phyloP scores from a whole-genome alignment of 2,329 filamentous ascomycete genomes.

The Pyrenophora teres region DNA sequence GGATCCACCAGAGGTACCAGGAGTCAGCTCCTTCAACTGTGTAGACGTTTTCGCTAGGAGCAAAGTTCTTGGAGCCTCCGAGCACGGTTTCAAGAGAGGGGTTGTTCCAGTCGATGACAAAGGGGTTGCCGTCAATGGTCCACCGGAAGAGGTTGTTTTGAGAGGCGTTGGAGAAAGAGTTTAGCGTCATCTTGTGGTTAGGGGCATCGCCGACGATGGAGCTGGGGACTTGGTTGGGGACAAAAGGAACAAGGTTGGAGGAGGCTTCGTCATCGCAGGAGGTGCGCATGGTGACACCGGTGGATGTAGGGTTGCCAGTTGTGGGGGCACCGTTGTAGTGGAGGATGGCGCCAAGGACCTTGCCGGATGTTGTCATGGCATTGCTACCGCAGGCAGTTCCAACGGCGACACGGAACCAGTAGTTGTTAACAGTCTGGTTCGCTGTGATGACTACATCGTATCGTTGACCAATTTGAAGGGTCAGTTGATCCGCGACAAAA shows the following conservation, averaged over 20 bases:
- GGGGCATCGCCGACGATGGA: constrained; percentile 32
- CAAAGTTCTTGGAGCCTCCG: constrained; percentile 32
- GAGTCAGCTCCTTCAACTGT: constrained; percentile 27
- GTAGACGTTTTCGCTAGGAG: constrained; percentile 35
- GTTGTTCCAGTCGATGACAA: constrained; percentile 49
- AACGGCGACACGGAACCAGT: constrained; percentile 53
- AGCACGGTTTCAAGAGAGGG: constrained; percentile 54
- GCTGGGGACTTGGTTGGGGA: constrained; percentile 47
- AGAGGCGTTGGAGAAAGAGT: constrained; percentile 35
- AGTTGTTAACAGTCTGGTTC: constrained; percentile 51
- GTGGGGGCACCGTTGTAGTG: constrained; percentile 44
- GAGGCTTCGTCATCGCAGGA: constrained; percentile 47
- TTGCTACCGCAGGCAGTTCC: constrained; percentile 42
- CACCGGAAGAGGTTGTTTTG: constrained; percentile 50
- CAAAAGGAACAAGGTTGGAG: constrained; percentile 45
- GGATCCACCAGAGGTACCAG: constrained; percentile 57
- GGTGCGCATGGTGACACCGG: constrained; percentile 37
- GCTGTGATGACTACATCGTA: constrained; percentile 55
- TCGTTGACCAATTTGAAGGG: constrained; percentile 45
- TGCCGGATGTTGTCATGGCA: constrained; percentile 31
- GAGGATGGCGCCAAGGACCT: constrained; percentile 46
- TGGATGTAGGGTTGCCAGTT: constrained; percentile 43
- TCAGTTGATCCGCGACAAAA: constrained; percentile 43
- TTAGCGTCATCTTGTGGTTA: constrained; percentile 38
- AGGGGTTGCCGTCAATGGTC: constrained; percentile 49